Evolutionary conservation across 169 alveolate species (phyloP), one percentile per base, ranked within the genome.

Genomic region (Eimeria maxima): DNA sequence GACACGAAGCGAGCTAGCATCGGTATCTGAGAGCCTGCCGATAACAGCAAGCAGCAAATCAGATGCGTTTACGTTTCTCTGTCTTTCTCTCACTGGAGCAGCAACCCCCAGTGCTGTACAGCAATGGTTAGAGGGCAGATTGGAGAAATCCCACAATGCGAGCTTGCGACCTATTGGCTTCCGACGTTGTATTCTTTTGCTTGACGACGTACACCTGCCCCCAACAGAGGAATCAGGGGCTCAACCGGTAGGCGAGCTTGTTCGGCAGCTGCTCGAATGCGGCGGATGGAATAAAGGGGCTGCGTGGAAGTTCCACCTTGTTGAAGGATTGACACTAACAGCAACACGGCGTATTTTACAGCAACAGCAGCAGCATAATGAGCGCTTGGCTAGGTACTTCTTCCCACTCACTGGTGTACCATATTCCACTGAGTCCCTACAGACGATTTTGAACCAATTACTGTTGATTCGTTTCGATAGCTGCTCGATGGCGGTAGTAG

Each of bases 161-260:
- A 57, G 55, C 45, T 33, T 86, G 60, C 93, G 93, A 4, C 93
- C 93, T 29, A 22, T 45, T 60, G 93, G 93, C 33, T 86, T 57
- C 81, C 80, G 81, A 18, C 47, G 60, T 47, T 50, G 98, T 95
- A 97, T 99, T n/a, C 98, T 99, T 67, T 98, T 99, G 96, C 97
- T 99, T 80, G 99, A 99, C 96, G 99, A 99, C 96, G 87, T 99
- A 67, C 98, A 98, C 97, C 97, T 98, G 99, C 99, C 99, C 29
- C 97, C 98, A 95, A 98, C 98, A 95, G 99, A 99, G 95, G 98
- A 97, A 24, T 99, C 98, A 69, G 99, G 99, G 47, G 99, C 99
- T 27, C 98, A 99, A 96, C 99, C 99, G 24, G 99, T 99, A 3
- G 97, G 98, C 89, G 99, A 99, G 97, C 96, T 98, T 71, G 96